Base-by-base conservation (phyloP, 2,329 filamentous ascomycete species). In the Samsoniella hepiali region DNA sequence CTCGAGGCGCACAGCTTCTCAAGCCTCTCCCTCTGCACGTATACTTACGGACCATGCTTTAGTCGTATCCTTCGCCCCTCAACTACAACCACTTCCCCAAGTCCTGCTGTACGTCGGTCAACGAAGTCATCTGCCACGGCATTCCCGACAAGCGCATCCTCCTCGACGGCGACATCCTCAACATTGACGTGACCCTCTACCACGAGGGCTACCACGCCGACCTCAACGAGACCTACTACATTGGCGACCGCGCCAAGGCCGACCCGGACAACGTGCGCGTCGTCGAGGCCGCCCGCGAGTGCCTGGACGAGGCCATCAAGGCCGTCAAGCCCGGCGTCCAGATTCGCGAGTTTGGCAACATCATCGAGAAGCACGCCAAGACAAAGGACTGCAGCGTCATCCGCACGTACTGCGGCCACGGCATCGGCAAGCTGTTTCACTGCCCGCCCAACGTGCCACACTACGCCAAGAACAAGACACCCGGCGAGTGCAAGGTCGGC, bases 11-110 rank as follows among this genome's bases (percentile, higher is more conserved):
- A 32, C 45, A 22, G 22, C 22, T 22, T 22, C 22, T 22, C 22
- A 22, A 22, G 22, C 22, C 22, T 22, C 57, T 36, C 34, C 22
- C 13, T 32, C 22, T 17, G 22, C 49, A 29, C 29, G 58, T 17
- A 31, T 4, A 45, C 10, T 22, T 42, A 34, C 49, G 54, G 17
- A 63, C 42, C 15, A n/a, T 32, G 56, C 36, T 45, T 53, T 66
- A 97, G 93, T 91, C 93, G 10, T 98, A 98, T 74, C 94, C 94
- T 0, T 97, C 94, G 1, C 93, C 94, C 1, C 81, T 98, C 40
- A 97, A 97, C 80, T 98, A 98, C 79, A 91, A 91, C 81, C 83
- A 93, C 76, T 99, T 98, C 78, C 95, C 95, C 68, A 99, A 99
- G 80, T 99, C 95, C 0, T 91, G 97, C 66, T 99, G 95, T 78